Percentiles rank a stretch among this genome's conserved stretches.
Evolutionary conservation across 2,329 filamentous ascomycete species (phyloP).

Genomic region (Penicillium concentricum): DNA sequence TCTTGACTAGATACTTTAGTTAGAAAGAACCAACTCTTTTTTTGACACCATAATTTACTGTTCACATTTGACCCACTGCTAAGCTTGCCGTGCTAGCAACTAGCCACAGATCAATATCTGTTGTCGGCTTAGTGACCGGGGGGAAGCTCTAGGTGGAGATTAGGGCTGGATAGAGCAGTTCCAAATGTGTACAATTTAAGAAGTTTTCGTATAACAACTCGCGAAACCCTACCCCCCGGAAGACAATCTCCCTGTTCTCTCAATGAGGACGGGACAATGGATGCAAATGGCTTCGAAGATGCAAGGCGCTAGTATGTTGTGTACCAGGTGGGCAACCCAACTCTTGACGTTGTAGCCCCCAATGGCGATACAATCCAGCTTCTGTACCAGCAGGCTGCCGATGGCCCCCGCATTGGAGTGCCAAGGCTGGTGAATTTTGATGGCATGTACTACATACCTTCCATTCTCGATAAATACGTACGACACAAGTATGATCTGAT

Average conservation of each 20-base stretch:
- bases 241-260: slow-evolving; percentile 51
- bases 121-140: slow-evolving; percentile 6
- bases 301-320: slow-evolving; percentile 55
- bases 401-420: slow-evolving; percentile 59
- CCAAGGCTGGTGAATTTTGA: slow-evolving; percentile 50
- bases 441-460: slow-evolving; percentile 52
- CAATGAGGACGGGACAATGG: slow-evolving; percentile 57
- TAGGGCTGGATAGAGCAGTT: neutral
- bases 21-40: slow-evolving; percentile 1
- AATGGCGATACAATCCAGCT: slow-evolving; percentile 50
- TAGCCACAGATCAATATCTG: neutral
- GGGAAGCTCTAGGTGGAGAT: neutral
- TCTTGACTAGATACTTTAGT: slow-evolving; percentile 8
- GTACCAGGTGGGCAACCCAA: slow-evolving; percentile 63
- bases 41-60: neutral
- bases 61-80: neutral
- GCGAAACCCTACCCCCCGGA: slow-evolving; percentile 51
- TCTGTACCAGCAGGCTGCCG: slow-evolving; percentile 58
- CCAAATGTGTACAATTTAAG: neutral
- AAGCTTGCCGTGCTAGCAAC: no score
- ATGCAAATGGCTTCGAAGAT: slow-evolving; percentile 58
- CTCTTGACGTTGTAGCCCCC: slow-evolving; percentile 49
- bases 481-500: slow-evolving; percentile 53
- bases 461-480: slow-evolving; percentile 60
- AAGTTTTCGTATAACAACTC: slow-evolving; percentile 36